Percentiles rank a stretch among this genome's conserved stretches.
These are phyloP conservation scores for Fusarium chuoi DNA, from an alignment of 2,329 filamentous ascomycete species.

Conservation along the genomic window DNA sequence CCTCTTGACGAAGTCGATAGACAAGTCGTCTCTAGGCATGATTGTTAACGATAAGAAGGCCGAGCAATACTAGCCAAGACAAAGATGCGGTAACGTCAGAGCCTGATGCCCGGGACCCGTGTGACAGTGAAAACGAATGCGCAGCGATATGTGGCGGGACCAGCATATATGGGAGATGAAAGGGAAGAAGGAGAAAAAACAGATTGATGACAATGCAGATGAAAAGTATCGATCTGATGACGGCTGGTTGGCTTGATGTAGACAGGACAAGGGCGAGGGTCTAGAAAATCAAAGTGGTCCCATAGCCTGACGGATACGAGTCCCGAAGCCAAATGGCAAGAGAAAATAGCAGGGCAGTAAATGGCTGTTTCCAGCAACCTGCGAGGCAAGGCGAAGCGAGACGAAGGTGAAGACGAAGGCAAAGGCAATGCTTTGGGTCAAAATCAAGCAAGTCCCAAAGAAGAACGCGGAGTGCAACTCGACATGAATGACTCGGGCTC, in stretches of 20 bases:
- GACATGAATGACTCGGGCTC: conserved; percentile 48
- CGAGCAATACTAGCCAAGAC: conserved; percentile 38
- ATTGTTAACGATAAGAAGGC: conserved; percentile 62
- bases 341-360: conserved; percentile 31
- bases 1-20: conserved; percentile 75
- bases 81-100: conserved; percentile 37
- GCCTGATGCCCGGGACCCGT: conserved; percentile 26
- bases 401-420: background rate
- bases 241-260: conserved; percentile 33
- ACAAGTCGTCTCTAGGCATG: conserved; percentile 79
- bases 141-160: conserved; percentile 15
- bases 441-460: conserved; percentile 30
- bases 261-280: conserved; percentile 35
- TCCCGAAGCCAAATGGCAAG: conserved; percentile 17
- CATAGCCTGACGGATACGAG: conserved; percentile 24
- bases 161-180: conserved; percentile 24
- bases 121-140: conserved; percentile 26
- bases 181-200: conserved; percentile 10
- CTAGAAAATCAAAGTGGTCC: conserved; percentile 41
- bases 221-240: conserved; percentile 31
- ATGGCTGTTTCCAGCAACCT: conserved; percentile 48
- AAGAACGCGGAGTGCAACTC: conserved; percentile 43
- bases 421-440: conserved; percentile 15
- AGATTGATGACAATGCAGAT: conserved; percentile 14
- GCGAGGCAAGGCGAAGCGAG: conserved; percentile 17